Evolutionary conservation across 169 alveolate genomes (phyloP).

Genomic region (Eimeria maxima): DNA sequence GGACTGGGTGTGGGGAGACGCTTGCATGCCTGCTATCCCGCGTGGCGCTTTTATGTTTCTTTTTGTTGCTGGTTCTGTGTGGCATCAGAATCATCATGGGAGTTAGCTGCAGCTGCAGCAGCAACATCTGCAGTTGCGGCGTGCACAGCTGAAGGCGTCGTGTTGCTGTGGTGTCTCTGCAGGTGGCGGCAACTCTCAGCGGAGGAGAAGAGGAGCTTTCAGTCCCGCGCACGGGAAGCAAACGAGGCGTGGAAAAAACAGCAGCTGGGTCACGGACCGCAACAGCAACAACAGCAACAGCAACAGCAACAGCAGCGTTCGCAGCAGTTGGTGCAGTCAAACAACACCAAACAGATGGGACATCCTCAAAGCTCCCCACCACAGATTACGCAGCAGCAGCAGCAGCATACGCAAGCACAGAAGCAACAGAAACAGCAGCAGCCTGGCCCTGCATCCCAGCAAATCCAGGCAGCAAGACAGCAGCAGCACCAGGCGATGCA

Average conservation of each 20-base stretch:
- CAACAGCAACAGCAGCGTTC: slow-evolving; percentile 6
- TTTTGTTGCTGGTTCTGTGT: not conserved
- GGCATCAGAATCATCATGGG: not conserved
- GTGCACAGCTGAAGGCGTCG: not conserved
- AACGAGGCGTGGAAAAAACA: slow-evolving; percentile 75
- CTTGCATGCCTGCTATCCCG: not conserved
- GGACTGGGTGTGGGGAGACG: not conserved
- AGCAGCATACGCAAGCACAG: slow-evolving; percentile 20
- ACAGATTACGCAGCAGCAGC: slow-evolving; percentile 13
- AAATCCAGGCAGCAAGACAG: slow-evolving; percentile 7
- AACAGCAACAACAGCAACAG: slow-evolving; percentile 79
- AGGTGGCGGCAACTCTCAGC: slow-evolving; percentile 80
- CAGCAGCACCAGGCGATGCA: slow-evolving; percentile 47
- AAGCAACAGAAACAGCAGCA: slow-evolving; percentile 33
- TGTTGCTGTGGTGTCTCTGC: slow-evolving; percentile 45
- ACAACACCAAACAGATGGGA: not conserved
- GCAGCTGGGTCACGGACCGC: slow-evolving; percentile 37
- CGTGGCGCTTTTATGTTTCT: too few species aligned
- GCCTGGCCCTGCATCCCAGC: not conserved
- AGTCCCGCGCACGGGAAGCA: slow-evolving; percentile 76
- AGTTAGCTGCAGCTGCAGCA: not conserved
- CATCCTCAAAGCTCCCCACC: not conserved
- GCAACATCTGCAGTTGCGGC: not conserved
- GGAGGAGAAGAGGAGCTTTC: slow-evolving; percentile 72
- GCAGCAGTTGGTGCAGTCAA: slow-evolving; percentile 23